phyloP scores from a whole-genome alignment of 208 protist genomes.

The Leishmania major region DNA sequence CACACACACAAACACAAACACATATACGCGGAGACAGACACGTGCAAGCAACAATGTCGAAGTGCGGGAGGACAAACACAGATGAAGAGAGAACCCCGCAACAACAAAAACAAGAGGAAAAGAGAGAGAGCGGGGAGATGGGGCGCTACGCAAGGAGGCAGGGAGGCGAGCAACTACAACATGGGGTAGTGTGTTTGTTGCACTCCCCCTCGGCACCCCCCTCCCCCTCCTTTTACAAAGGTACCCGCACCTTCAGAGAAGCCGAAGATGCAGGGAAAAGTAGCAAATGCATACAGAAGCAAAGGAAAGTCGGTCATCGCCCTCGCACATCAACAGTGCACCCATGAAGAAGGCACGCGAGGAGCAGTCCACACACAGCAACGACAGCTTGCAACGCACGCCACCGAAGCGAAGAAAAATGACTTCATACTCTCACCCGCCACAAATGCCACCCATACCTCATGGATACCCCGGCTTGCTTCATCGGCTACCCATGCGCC shows the following conservation, averaged over 20 bases:
- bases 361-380: not conserved
- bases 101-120: not conserved
- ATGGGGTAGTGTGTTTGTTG: not conserved
- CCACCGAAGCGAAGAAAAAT: not conserved
- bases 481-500: not conserved
- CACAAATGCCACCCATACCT: not conserved
- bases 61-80: too few species aligned
- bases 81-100: not conserved
- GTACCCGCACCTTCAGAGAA: not conserved
- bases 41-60: too few species aligned
- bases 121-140: too few species aligned
- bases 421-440: not conserved
- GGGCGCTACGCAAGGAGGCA: too few species aligned
- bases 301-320: not conserved
- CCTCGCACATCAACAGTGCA: not conserved
- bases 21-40: too few species aligned
- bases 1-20: too few species aligned
- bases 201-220: not conserved
- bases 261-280: not conserved
- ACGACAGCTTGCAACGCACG: not conserved
- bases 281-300: not conserved
- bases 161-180: too few species aligned
- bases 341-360: not conserved
- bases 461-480: not conserved
- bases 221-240: too few species aligned